These are phyloP conservation scores for Platanthera guangdongensis DNA, from an alignment of 106 monocot genomes.

Conservation along the genomic window DNA sequence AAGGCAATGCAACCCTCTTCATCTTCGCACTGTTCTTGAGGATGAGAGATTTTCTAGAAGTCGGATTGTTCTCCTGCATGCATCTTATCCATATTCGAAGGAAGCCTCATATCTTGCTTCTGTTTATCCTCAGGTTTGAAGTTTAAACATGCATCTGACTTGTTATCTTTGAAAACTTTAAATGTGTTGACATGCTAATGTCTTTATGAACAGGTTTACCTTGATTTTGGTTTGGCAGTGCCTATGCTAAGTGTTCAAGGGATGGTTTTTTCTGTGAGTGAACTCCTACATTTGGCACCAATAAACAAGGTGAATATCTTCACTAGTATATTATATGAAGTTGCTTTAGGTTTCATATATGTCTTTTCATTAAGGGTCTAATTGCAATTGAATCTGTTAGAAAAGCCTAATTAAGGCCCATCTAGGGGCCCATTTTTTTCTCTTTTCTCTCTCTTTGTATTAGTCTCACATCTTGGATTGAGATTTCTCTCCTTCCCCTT, in stretches of 20 bases:
- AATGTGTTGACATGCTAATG: constrained; percentile 5
- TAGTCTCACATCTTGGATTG: no score
- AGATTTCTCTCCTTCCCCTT: no score
- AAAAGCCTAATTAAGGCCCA: no score
- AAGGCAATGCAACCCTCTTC: constrained; percentile 72
- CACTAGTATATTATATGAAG: neutral
- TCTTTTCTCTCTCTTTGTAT: no score
- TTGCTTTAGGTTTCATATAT: neutral
- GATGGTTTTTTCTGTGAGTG: constrained; percentile 85
- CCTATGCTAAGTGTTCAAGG: constrained; percentile 97
- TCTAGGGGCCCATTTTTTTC: no score
- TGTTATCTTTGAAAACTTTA: neutral
- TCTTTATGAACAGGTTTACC: constrained; percentile 61
- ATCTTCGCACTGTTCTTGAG: constrained; percentile 74
- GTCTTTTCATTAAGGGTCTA: neutral
- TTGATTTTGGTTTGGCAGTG: constrained; percentile 95
- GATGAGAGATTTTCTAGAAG: constrained; percentile 70
- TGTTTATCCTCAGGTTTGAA: constrained; percentile 80
- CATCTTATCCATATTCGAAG: constrained; percentile 94
- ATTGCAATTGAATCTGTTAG: neutral
- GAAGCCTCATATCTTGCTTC: constrained; percentile 99
- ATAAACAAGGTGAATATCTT: constrained; percentile 60
- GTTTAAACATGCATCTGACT: neutral
- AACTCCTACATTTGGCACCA: constrained; percentile 86
- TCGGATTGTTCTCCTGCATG: constrained; percentile 85